Evolutionary conservation across 306 rosid genomes (phyloP).

Genomic region (Quercus variabilis): DNA sequence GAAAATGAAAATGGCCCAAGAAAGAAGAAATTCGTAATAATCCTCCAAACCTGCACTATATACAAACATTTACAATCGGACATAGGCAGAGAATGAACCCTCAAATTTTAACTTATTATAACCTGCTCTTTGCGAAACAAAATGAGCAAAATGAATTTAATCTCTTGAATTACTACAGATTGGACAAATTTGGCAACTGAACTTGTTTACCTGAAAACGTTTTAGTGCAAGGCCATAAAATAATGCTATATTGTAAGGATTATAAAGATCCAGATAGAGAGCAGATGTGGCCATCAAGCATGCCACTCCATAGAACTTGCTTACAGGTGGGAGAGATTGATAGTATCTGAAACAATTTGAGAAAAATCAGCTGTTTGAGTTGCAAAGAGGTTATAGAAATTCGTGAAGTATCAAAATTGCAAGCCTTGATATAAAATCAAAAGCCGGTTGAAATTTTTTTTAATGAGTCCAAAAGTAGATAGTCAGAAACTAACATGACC

Average conservation of each 20-base stretch:
- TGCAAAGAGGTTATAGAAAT: background rate
- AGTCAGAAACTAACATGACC: background rate
- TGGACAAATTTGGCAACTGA: background rate
- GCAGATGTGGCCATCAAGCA: constrained; percentile 68
- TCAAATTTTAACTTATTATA: too few relatives aligned
- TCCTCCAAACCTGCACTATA: constrained; percentile 57
- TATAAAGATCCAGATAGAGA: constrained; percentile 35
- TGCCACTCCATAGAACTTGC: constrained; percentile 64
- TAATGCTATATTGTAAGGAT: constrained; percentile 23
- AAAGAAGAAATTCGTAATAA: constrained; percentile 69
- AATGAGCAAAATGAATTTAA: background rate
- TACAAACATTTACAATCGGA: background rate
- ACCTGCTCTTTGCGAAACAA: background rate
- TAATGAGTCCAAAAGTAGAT: background rate
- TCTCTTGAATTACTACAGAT: background rate
- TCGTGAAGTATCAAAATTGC: background rate
- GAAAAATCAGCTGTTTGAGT: background rate
- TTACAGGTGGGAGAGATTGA: constrained; percentile 68
- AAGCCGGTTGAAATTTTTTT: background rate
- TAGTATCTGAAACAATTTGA: constrained; percentile 46
- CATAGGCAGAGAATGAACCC: too few relatives aligned
- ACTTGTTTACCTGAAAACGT: constrained; percentile 46
- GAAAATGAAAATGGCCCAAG: constrained; percentile 64
- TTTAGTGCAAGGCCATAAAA: constrained; percentile 41
- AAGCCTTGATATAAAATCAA: background rate